Conservation (phyloP, 1,284 basidiomycete genomes). For the Trichosporon coremiiforme region DNA sequence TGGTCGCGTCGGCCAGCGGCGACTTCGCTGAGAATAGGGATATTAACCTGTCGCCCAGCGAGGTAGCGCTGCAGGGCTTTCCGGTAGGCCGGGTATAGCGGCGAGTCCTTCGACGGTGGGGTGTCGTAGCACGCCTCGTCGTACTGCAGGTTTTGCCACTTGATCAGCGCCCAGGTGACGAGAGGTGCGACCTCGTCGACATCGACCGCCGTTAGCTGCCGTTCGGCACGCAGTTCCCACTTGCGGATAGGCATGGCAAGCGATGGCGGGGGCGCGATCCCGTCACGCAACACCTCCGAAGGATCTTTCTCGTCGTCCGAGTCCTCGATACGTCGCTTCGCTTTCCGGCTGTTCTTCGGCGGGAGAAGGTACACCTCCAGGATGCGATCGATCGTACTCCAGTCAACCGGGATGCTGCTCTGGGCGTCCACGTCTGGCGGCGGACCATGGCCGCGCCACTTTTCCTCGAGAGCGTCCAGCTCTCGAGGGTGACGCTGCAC, state of each 20-base stretch:
- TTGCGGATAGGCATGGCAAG: constrained; percentile 53
- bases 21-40: constrained; percentile 60
- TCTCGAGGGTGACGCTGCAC: constrained; percentile 11
- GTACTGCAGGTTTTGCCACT: constrained; percentile 88
- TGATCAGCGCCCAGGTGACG: constrained; percentile 60
- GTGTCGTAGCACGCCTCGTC: constrained; percentile 92
- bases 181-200: constrained; percentile 61
- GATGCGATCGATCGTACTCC: constrained; percentile 71
- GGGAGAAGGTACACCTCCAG: constrained; percentile 70
- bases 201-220: constrained; percentile 61
- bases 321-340: constrained; percentile 44
- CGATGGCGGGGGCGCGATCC: constrained; percentile 39
- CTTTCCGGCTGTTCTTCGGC: constrained; percentile 29
- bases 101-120: constrained; percentile 62
- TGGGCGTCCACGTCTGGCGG: constrained; percentile 65
- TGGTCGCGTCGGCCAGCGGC: constrained; percentile 49
- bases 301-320: constrained; percentile 21
- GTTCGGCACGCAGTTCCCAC: constrained; percentile 62
- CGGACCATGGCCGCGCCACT: constrained; percentile 46
- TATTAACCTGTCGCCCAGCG: constrained; percentile 64
- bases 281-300: constrained; percentile 34
- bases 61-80: constrained; percentile 69
- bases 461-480: constrained; percentile 26
- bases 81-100: constrained; percentile 65
- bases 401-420: constrained; percentile 64